Conservation (phyloP, 257 asterid genomes). For the Anisodus tanguticus region DNA sequence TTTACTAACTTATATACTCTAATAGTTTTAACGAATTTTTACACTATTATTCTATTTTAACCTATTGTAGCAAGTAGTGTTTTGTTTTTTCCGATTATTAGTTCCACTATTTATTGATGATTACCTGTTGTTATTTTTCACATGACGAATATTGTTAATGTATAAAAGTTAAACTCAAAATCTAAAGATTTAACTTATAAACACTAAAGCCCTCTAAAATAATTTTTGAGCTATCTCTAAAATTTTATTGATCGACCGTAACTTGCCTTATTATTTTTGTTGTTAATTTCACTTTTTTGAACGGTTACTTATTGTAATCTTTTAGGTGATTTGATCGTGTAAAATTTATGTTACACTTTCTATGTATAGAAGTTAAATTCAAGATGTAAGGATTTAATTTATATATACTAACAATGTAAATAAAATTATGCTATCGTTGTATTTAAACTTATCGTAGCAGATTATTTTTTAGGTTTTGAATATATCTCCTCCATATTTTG, state of each 20-base stretch:
- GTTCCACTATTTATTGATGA: too few relatives aligned
- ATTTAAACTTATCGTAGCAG: neutral
- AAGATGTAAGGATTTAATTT: neutral
- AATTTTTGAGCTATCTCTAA: too few relatives aligned
- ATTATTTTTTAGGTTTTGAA: neutral
- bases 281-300: neutral
- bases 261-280: neutral
- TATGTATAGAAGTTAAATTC: neutral
- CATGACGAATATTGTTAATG: too few relatives aligned
- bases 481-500: too few relatives aligned
- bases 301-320: neutral
- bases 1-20: too few relatives aligned
- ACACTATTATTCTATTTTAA: neutral
- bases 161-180: too few relatives aligned
- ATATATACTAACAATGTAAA: neutral
- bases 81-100: too few relatives aligned
- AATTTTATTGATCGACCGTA: too few relatives aligned
- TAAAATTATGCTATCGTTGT: neutral
- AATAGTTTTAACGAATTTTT: neutral
- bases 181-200: too few relatives aligned
- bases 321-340: neutral
- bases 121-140: too few relatives aligned
- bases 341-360: neutral
- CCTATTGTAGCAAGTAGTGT: neutral
- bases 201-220: too few relatives aligned